phyloP scores from a whole-genome alignment of 768 basidiomycete species.

The Boletus rufocinnamomeus region DNA sequence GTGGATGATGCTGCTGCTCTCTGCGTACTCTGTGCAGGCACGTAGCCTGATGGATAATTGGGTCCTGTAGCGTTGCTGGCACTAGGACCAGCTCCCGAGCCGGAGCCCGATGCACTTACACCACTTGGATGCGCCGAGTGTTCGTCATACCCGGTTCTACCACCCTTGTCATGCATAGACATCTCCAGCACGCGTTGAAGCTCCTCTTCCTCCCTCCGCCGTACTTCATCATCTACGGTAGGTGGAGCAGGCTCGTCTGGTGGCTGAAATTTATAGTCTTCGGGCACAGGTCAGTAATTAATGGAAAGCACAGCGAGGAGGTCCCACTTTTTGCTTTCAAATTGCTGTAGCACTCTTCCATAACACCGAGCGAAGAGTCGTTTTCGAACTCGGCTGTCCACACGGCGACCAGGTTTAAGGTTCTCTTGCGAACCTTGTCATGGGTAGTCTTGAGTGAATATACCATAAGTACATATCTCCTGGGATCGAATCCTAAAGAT shows the following conservation, averaged over 20 bases:
- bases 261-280: conserved; percentile 73
- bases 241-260: conserved; percentile 66
- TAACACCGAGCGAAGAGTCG: conserved; percentile 79
- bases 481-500: background rate
- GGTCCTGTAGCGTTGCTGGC: conserved; percentile 28
- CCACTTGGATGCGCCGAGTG: conserved; percentile 43
- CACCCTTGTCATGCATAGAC: conserved; percentile 91
- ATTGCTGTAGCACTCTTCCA: conserved; percentile 85
- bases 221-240: conserved; percentile 73
- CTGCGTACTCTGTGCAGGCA: conserved; percentile 56
- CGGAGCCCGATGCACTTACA: conserved; percentile 37
- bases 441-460: conserved; percentile 70
- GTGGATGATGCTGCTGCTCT: conserved; percentile 30
- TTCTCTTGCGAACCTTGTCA: conserved; percentile 82
- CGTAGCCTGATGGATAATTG: conserved; percentile 54
- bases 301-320: background rate
- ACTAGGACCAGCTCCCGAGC: conserved; percentile 26
- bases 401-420: conserved; percentile 67
- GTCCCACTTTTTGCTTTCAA: conserved; percentile 79
- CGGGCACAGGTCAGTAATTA: conserved; percentile 14
- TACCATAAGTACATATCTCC: conserved; percentile 14
- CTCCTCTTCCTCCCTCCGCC: conserved; percentile 90
- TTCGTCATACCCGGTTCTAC: conserved; percentile 56
- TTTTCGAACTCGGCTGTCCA: conserved; percentile 88
- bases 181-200: conserved; percentile 90